A percentile compares a stretch with the other conserved stretches of the same genome.
phyloP scores from a whole-genome alignment of 495 filamentous ascomycete species.

The Aspergillus ellipticus region DNA sequence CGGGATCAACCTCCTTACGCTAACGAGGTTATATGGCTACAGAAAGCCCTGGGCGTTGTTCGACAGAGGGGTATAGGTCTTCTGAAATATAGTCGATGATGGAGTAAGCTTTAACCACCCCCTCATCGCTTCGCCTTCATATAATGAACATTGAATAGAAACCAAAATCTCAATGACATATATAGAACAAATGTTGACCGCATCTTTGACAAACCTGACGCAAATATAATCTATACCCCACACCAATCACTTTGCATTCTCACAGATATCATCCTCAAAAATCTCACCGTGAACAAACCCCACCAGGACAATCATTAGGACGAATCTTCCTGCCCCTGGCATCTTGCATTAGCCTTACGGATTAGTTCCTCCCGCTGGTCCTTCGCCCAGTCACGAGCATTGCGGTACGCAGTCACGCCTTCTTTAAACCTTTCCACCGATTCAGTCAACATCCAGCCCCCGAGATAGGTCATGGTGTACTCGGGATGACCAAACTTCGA shows the following conservation, averaged over 20 bases:
- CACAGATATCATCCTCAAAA: no score
- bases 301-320: no score
- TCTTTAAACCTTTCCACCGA: neutral
- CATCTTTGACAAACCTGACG: no score
- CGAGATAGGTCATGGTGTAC: neutral
- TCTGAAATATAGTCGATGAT: neutral
- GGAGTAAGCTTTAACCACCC: neutral
- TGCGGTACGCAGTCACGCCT: neutral
- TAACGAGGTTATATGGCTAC: neutral
- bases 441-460: neutral
- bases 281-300: no score
- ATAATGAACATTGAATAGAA: no score
- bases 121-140: no score
- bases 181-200: no score
- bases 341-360: neutral
- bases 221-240: no score
- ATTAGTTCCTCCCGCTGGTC: neutral
- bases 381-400: conserved; percentile 2
- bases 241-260: no score
- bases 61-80: neutral
- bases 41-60: neutral
- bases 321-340: no score
- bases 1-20: neutral
- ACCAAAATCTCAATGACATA: no score
- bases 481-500: neutral